Conservation (phyloP, 768 basidiomycete species). For the Calocybe cyanea region DNA sequence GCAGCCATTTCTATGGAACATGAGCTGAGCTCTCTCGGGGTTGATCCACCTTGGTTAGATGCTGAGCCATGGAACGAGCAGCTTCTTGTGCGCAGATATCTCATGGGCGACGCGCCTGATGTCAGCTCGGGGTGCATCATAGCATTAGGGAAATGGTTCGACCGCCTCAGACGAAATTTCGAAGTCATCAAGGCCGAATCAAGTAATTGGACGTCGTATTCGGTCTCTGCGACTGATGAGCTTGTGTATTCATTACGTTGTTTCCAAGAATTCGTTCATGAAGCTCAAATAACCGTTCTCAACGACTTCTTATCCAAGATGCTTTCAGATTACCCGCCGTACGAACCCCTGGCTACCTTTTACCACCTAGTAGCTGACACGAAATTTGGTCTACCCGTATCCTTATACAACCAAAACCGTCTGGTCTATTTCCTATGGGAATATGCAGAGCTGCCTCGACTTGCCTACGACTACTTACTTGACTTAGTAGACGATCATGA, state of each 20-base stretch:
- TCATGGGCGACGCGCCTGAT: not conserved
- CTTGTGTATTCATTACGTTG: conserved; percentile 9
- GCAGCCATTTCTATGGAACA: conserved; percentile 7
- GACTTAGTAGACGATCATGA: conserved; percentile 1
- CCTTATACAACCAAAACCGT: conserved; percentile 6
- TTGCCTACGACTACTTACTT: conserved; percentile 6
- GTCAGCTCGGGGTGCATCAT: conserved; percentile 11
- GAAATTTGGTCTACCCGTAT: conserved; percentile 1
- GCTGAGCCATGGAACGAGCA: conserved; percentile 8
- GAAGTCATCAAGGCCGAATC: conserved; percentile 1
- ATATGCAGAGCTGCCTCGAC: conserved; percentile 2
- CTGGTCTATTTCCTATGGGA: conserved; percentile 1
- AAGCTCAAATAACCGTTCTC: conserved; percentile 7
- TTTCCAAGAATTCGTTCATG: conserved; percentile 9
- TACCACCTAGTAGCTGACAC: not conserved
- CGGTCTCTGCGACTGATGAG: conserved; percentile 4
- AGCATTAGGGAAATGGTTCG: conserved; percentile 8
- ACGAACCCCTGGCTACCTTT: conserved; percentile 8
- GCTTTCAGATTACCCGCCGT: conserved; percentile 7
- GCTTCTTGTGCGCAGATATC: conserved; percentile 4
- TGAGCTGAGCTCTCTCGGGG: conserved; percentile 1
- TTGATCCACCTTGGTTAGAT: conserved; percentile 7
- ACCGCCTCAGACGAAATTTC: conserved; percentile 2
- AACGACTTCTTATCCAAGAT: conserved; percentile 2
- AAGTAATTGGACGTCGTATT: not conserved